Evolutionary conservation across 176 grass and related monocot species (phyloP).

Genomic region (Triticum turgidum): DNA sequence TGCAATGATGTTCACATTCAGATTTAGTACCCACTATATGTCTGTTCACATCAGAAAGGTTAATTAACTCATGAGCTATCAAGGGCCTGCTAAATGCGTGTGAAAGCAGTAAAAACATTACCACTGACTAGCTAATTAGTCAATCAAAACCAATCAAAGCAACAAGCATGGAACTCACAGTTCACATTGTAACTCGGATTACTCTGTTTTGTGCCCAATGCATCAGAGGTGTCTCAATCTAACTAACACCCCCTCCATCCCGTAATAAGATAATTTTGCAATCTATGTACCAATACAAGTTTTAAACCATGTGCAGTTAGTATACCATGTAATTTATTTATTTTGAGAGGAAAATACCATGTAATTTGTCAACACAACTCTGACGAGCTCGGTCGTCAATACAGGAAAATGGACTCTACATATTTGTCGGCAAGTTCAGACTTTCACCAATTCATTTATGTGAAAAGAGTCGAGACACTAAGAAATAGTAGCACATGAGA

Average conservation of each 20-base stretch:
- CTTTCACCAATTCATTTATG: neutral
- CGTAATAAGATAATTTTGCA: too few relatives aligned
- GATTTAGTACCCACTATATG: too few relatives aligned
- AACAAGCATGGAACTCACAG: neutral
- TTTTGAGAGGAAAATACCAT: neutral
- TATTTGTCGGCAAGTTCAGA: neutral
- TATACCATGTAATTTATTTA: neutral
- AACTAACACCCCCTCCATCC: neutral
- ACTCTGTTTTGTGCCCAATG: neutral
- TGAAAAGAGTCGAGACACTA: neutral
- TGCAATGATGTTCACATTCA: too few relatives aligned
- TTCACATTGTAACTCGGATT: neutral
- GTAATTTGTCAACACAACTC: neutral
- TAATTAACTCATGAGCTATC: neutral
- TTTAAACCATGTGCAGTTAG: constrained; percentile 1
- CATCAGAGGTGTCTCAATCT: neutral
- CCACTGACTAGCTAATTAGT: neutral
- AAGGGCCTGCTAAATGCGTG: neutral
- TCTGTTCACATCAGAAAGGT: too few relatives aligned
- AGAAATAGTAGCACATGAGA: neutral
- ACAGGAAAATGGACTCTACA: neutral
- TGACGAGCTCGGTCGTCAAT: neutral
- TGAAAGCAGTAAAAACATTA: neutral
- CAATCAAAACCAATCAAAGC: constrained; percentile 20
- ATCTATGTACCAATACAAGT: neutral